phyloP scores from a whole-genome alignment of 1,284 basidiomycete species.

The Ganoderma multipileum region DNA sequence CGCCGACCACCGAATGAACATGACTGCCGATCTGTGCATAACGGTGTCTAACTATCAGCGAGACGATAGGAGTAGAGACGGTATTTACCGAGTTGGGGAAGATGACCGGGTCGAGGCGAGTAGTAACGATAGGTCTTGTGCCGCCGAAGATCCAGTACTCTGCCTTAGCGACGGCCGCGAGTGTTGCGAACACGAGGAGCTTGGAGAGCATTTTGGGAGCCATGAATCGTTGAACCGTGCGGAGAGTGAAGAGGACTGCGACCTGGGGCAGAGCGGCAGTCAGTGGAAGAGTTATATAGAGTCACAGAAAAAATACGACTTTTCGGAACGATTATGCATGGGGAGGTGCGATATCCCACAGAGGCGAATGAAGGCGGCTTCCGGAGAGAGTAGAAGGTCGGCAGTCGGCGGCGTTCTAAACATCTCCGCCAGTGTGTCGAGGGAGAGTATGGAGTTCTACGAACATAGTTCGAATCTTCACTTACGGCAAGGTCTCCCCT shows the following conservation, averaged over 20 bases:
- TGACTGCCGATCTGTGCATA: constrained; percentile 32
- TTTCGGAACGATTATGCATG: neutral
- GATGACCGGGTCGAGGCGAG: constrained; percentile 40
- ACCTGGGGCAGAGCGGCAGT: neutral
- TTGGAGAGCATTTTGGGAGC: constrained; percentile 15
- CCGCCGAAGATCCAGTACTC: constrained; percentile 38
- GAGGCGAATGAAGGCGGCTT: neutral
- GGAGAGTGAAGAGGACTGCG: neutral
- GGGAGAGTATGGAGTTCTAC: neutral
- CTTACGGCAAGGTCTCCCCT: neutral
- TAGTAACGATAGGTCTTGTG: constrained; percentile 33
- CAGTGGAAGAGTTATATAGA: neutral
- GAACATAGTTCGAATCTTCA: neutral
- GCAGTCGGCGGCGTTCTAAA: neutral
- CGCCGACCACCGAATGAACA: constrained; percentile 40
- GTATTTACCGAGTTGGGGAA: constrained; percentile 32
- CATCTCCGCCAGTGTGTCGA: neutral
- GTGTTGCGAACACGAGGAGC: constrained; percentile 25
- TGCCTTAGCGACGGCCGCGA: constrained; percentile 32
- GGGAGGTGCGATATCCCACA: neutral
- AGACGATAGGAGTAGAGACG: neutral
- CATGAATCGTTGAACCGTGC: neutral
- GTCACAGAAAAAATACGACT: neutral
- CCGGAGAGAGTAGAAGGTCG: neutral
- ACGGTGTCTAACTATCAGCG: neutral